These are phyloP conservation scores for Potentilla sterilis DNA, from an alignment of 306 rosid genomes.

Conservation along the genomic window DNA sequence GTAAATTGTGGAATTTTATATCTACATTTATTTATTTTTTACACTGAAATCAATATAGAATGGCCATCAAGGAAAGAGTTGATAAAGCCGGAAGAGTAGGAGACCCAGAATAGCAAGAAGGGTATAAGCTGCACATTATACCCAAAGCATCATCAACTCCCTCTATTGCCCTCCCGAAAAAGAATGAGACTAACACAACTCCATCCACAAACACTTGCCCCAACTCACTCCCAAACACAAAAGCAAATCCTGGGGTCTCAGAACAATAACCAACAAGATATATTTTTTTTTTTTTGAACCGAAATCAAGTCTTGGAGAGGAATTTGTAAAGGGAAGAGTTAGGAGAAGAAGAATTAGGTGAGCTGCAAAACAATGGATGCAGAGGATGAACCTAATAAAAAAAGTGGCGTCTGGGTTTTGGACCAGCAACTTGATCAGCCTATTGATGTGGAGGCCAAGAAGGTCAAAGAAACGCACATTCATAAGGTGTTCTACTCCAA, in stretches of 20 bases:
- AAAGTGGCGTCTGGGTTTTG: conserved; percentile 79
- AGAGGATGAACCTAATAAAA: conserved; percentile 43
- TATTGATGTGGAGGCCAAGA: conserved; percentile 82
- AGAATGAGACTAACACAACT: not conserved
- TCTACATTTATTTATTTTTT: not conserved
- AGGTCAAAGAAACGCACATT: conserved; percentile 61
- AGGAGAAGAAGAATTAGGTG: not conserved
- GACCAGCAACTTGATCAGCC: conserved; percentile 84
- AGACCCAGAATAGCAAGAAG: not conserved
- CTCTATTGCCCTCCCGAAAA: not conserved
- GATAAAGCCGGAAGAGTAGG: not conserved
- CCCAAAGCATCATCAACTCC: not conserved
- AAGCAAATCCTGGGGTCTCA: conserved; percentile 11
- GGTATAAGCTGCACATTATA: not conserved
- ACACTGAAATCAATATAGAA: not conserved
- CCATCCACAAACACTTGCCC: conserved; percentile 7
- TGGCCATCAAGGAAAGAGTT: too few relatives aligned
- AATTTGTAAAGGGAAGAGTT: not conserved
- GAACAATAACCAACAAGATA: not conserved
- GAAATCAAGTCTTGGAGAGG: not conserved
- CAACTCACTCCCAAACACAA: not conserved
- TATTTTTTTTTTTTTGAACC: too few relatives aligned
- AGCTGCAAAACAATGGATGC: conserved; percentile 44
- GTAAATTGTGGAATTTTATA: not conserved
- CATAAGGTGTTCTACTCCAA: conserved; percentile 51